These are phyloP conservation scores for Papiliotrema flavescens DNA, from an alignment of 1,284 basidiomycete genomes.

Conservation along the genomic window DNA sequence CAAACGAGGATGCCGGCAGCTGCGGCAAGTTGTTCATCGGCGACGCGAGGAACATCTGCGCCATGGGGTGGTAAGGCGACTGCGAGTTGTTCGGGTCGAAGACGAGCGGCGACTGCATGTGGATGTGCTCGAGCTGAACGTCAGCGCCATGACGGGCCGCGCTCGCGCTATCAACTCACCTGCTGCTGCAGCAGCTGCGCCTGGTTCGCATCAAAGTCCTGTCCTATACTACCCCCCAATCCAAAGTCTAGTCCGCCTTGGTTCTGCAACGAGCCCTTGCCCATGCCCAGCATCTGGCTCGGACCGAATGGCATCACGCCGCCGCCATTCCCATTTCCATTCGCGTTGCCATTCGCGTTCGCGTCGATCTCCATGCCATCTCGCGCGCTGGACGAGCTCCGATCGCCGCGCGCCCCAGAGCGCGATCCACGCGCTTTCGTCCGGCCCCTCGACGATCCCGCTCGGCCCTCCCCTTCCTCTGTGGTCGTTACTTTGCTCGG, in stretches of 20 bases:
- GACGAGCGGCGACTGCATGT: conserved; percentile 48
- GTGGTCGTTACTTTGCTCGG: not conserved
- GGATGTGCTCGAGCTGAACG: conserved; percentile 45
- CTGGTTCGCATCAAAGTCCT: conserved; percentile 1
- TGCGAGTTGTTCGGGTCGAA: conserved; percentile 32
- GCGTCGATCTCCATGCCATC: not conserved
- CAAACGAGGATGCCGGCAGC: not conserved
- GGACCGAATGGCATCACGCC: conserved; percentile 1
- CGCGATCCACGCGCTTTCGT: not conserved
- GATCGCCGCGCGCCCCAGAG: not conserved
- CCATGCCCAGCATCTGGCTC: conserved; percentile 6
- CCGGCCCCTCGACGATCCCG: not conserved
- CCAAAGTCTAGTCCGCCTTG: not conserved
- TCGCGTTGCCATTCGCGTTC: no score
- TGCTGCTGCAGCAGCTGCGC: conserved; percentile 7
- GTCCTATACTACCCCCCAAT: not conserved
- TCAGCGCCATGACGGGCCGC: not conserved
- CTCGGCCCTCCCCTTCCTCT: not conserved
- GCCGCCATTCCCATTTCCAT: not conserved
- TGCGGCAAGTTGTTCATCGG: conserved; percentile 4
- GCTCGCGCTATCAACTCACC: not conserved
- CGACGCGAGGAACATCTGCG: conserved; percentile 38
- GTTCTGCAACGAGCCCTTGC: not conserved
- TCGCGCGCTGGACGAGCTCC: not conserved
- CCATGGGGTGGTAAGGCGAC: conserved; percentile 30